Evolutionary conservation across 192 early-diverging fungal species (phyloP), one percentile per base, ranked within the genome.

Genomic region (Coemansia interrupta): DNA sequence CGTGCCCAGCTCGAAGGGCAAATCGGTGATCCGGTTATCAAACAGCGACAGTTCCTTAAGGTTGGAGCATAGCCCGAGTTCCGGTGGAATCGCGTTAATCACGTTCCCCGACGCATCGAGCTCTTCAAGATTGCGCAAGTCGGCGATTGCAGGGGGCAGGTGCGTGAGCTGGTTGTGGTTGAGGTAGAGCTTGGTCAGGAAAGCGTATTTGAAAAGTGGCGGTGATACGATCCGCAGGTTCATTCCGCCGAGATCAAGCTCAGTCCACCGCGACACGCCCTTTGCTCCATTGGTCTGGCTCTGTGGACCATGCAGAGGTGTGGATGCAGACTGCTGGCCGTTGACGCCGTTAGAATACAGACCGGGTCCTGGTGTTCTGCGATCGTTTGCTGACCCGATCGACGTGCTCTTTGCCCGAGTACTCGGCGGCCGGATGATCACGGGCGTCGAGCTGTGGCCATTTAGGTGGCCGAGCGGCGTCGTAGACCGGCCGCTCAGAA

Each of bases 231-330:
- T 92, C 51, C 90, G 87, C 23, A 98, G 84, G 5, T 81, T 86
- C 93, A 98, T 95, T 24, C 96, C 94, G n/a, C 94, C 94, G 54
- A 98, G 68, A 68, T 98, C 96, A 20, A 98, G 70, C 11, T 84
- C 83, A 0, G 88, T 88, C 96, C 96, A 98, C 46, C 83, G 77
- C 22, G 61, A 53, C 28, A 49, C 66, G 8, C 50, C 30, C 50
- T 64, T 60, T 11, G 39, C 49, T 28, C 60, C 64, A 45, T 7
- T 45, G 17, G 14, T 17, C 29, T 30, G 29, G 29, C 29, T 30
- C 7, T 30, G 29, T 30, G 29, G 29, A 5, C 29, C 29, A 30
- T 68, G 63, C 69, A 55, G 38, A n/a, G 68, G 32, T 43, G 62
- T 41, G 54, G 48, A 58, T 22, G 38, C 28, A 17, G 64, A 36